Evolutionary conservation across 2,329 filamentous ascomycete genomes (phyloP).

Genomic region (Thielaviopsis ethacetica): DNA sequence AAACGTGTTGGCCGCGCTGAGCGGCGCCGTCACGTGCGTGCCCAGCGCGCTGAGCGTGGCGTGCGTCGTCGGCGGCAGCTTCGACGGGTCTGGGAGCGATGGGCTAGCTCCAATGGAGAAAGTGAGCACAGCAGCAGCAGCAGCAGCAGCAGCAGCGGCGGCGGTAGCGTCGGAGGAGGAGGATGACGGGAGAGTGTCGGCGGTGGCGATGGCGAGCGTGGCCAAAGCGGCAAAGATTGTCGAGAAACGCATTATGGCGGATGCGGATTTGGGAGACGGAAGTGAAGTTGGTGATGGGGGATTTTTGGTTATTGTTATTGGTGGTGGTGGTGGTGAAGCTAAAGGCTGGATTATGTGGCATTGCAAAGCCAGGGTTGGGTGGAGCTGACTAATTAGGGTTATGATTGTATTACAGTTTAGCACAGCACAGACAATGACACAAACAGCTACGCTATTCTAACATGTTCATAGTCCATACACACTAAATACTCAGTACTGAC

Average conservation of each 20-base stretch:
- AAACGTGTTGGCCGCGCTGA: constrained; percentile 55
- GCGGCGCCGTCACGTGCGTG: constrained; percentile 33
- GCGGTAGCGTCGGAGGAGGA: constrained; percentile 23
- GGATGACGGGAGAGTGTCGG: constrained; percentile 20
- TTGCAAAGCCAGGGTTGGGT: neutral
- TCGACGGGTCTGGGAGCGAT: constrained; percentile 30
- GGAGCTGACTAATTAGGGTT: neutral
- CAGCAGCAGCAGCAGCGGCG: constrained; percentile 18
- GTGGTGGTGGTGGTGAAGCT: neutral
- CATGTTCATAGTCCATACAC: too few relatives aligned
- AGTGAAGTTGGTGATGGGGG: neutral
- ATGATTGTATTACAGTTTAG: neutral
- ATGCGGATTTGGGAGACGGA: neutral
- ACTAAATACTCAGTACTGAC: too few relatives aligned
- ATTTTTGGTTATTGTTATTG: too few relatives aligned
- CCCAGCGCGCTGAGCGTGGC: constrained; percentile 36
- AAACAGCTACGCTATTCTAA: too few relatives aligned
- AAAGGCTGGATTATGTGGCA: neutral
- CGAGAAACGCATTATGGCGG: constrained; percentile 21
- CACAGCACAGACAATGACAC: too few relatives aligned
- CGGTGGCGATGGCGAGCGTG: constrained; percentile 22
- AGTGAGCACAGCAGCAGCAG: constrained; percentile 23
- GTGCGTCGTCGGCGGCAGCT: constrained; percentile 49
- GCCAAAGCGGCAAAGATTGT: constrained; percentile 16
- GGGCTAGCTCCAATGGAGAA: constrained; percentile 29